phyloP scores from a whole-genome alignment of 257 asterid species.

The Forsythia viridissima region DNA sequence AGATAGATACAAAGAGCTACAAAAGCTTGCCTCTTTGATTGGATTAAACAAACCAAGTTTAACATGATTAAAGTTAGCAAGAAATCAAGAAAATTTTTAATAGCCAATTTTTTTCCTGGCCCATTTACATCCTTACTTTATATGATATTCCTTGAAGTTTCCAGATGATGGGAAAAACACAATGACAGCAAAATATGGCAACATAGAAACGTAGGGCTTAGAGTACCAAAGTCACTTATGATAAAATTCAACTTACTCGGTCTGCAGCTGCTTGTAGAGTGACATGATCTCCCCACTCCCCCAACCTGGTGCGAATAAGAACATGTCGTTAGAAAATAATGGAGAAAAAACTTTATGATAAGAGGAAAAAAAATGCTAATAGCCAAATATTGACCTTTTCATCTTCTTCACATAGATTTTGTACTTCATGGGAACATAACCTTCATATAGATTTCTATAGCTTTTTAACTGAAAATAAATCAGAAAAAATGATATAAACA shows the following conservation, averaged over 20 bases:
- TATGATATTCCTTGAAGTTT: background rate
- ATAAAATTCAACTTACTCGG: constrained; percentile 51
- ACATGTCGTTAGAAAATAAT: constrained; percentile 15
- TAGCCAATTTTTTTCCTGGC: background rate
- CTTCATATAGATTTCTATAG: constrained; percentile 66
- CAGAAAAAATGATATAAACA: constrained; percentile 14
- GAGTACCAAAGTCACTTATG: background rate
- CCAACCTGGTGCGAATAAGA: constrained; percentile 49
- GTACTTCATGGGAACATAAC: constrained; percentile 95
- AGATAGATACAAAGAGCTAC: background rate
- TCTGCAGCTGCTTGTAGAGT: constrained; percentile 99
- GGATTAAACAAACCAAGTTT: background rate
- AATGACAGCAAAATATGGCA: background rate
- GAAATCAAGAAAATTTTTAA: background rate
- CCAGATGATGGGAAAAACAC: background rate
- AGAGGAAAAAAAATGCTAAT: constrained; percentile 5
- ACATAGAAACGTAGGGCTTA: background rate
- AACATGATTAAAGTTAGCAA: background rate
- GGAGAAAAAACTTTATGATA: background rate
- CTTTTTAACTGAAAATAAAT: constrained; percentile 69
- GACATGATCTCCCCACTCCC: constrained; percentile 98
- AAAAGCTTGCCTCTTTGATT: background rate
- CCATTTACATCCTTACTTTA: background rate
- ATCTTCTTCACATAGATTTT: constrained; percentile 73
- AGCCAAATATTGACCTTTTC: constrained; percentile 61